These are phyloP conservation scores for Xylaria multiplex DNA, from an alignment of 2,329 filamentous ascomycete species.

Conservation along the genomic window DNA sequence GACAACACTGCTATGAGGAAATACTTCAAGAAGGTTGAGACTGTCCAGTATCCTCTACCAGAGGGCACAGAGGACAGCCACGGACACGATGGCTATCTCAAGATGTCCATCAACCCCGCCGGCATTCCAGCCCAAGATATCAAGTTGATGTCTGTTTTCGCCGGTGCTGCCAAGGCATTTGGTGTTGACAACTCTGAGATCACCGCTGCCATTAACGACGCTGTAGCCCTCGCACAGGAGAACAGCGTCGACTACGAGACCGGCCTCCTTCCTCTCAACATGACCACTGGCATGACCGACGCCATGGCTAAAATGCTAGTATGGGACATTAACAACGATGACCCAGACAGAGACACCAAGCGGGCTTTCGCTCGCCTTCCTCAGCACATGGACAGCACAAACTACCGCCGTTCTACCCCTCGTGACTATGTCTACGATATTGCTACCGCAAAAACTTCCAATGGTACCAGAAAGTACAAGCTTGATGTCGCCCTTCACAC, in stretches of 20 bases:
- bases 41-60: constrained; percentile 46
- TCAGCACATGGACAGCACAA: constrained; percentile 60
- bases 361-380: constrained; percentile 60
- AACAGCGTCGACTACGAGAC: constrained; percentile 38
- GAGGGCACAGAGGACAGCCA: constrained; percentile 52
- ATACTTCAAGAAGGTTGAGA: constrained; percentile 45
- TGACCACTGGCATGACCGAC: constrained; percentile 34
- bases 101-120: constrained; percentile 36
- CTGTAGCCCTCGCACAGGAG: constrained; percentile 22
- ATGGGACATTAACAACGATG: constrained; percentile 59
- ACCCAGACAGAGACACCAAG: constrained; percentile 55
- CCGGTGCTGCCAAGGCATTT: constrained; percentile 40
- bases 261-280: constrained; percentile 39
- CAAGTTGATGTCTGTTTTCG: constrained; percentile 39
- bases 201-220: constrained; percentile 29
- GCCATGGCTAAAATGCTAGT: constrained; percentile 49
- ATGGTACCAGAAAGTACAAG: constrained; percentile 64
- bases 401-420: constrained; percentile 63
- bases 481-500: constrained; percentile 64
- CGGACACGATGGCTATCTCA: constrained; percentile 43
- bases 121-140: constrained; percentile 38
- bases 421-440: constrained; percentile 57
- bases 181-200: constrained; percentile 31
- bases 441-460: constrained; percentile 42
- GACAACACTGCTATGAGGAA: constrained; percentile 41